phyloP scores from a whole-genome alignment of 192 early-diverging fungal species.

The Ambispora gerdemannii region DNA sequence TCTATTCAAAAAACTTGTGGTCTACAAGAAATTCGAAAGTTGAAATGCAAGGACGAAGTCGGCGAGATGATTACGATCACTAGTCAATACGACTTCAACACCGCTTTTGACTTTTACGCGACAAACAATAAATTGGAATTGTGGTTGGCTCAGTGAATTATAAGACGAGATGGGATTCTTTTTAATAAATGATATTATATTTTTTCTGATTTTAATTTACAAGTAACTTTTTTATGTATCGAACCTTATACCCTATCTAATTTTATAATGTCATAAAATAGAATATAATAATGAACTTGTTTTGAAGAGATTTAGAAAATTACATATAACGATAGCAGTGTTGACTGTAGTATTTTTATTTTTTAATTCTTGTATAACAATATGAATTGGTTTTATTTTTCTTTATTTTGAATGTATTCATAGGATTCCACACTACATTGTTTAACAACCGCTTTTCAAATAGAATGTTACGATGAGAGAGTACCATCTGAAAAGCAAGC shows the following conservation, averaged over 20 bases:
- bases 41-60: not conserved
- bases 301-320: no score
- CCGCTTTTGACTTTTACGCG: not conserved
- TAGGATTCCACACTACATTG: conserved; percentile 19
- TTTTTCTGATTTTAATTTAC: no score
- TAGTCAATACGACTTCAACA: not conserved
- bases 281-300: no score
- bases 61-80: not conserved
- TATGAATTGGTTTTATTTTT: conserved; percentile 19
- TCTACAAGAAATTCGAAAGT: not conserved
- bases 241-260: no score
- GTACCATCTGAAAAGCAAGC: conserved; percentile 14
- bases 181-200: no score
- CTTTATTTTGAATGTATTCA: conserved; percentile 16
- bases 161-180: no score
- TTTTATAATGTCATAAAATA: no score
- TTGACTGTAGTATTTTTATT: no score
- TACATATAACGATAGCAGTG: no score
- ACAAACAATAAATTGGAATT: not conserved
- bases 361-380: no score
- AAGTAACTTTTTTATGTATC: no score
- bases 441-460: conserved; percentile 15
- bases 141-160: not conserved
- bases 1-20: not conserved
- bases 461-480: conserved; percentile 20